A percentile compares a stretch with the other conserved stretches of the same genome.
phyloP scores from a whole-genome alignment of 768 basidiomycete species.

The Rhodotorula toruloides region DNA sequence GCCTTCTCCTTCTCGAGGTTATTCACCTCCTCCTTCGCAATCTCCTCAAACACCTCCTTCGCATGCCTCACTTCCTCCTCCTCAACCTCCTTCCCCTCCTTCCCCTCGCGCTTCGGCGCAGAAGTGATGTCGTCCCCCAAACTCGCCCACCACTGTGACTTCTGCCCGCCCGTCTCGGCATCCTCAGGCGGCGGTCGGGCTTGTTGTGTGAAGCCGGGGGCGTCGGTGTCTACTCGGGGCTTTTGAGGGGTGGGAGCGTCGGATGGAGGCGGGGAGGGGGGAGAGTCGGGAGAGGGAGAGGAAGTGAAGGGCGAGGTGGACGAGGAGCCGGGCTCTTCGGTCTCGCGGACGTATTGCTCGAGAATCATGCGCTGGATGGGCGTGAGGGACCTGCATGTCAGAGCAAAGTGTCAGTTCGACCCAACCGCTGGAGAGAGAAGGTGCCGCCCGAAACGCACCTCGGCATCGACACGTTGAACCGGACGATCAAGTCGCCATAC shows the following conservation, averaged over 20 bases:
- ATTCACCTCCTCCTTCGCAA: not conserved
- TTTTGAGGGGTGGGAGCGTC: not conserved
- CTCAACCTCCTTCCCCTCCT: not conserved
- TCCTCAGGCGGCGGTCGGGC: slow-evolving; percentile 27
- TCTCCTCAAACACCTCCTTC: slow-evolving; percentile 10
- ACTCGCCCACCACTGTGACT: slow-evolving; percentile 31
- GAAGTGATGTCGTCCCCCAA: slow-evolving; percentile 31
- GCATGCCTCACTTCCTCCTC: not conserved
- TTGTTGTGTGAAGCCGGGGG: slow-evolving; percentile 28
- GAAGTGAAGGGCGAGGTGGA: not conserved
- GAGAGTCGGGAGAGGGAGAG: not conserved
- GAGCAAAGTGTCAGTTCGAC: not conserved
- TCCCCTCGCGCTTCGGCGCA: slow-evolving; percentile 1
- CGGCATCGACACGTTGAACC: slow-evolving; percentile 80
- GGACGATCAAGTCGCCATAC: slow-evolving; percentile 74
- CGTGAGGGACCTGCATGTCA: slow-evolving; percentile 63
- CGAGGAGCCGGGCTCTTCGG: slow-evolving; percentile 35
- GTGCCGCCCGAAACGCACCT: slow-evolving; percentile 56
- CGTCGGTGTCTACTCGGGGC: slow-evolving; percentile 1
- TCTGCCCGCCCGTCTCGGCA: not conserved
- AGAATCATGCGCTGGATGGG: slow-evolving; percentile 77
- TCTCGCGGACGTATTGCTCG: slow-evolving; percentile 81
- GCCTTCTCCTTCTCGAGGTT: not conserved
- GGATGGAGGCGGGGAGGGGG: not conserved
- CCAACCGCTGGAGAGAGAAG: not conserved